These are phyloP conservation scores for Phyllosticta ampelicida DNA, from an alignment of 2,329 filamentous ascomycete species.

Conservation along the genomic window DNA sequence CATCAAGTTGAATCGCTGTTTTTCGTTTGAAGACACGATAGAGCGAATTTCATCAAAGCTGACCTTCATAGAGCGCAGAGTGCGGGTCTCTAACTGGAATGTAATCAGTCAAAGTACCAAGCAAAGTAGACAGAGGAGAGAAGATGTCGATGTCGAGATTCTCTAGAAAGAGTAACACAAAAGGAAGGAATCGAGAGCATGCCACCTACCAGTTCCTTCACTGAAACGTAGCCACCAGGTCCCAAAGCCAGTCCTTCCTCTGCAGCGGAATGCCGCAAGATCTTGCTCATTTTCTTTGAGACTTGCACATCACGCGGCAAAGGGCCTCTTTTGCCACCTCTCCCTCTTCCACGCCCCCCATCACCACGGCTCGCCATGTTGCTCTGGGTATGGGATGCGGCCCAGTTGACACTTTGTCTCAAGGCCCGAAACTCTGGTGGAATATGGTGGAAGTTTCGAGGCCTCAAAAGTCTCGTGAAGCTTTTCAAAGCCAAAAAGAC, in stretches of 20 bases:
- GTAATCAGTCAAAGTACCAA: neutral
- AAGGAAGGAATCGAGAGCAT: neutral
- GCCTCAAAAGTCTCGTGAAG: neutral
- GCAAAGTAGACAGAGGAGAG: too few relatives aligned
- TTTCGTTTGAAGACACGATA: constrained; percentile 67
- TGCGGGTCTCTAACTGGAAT: constrained; percentile 43
- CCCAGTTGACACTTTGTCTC: neutral
- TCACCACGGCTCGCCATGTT: neutral
- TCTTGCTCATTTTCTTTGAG: constrained; percentile 40
- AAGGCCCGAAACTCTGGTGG: neutral
- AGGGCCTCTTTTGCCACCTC: constrained; percentile 2
- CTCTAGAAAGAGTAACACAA: neutral
- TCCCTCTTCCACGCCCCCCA: neutral
- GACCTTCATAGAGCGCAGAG: constrained; percentile 58
- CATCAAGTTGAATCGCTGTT: constrained; percentile 80
- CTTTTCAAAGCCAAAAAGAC: neutral
- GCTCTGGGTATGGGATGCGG: neutral
- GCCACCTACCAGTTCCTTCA: constrained; percentile 46
- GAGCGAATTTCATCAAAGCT: constrained; percentile 62
- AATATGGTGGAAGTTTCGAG: neutral
- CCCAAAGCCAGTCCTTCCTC: constrained; percentile 49
- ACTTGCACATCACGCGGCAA: constrained; percentile 34
- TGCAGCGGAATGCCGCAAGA: constrained; percentile 52
- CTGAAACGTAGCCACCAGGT: constrained; percentile 49
- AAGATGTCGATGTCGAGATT: too few relatives aligned